These are phyloP conservation scores for Wickerhamomyces mucosus DNA, from an alignment of 805 yeast genomes.

Conservation along the genomic window DNA sequence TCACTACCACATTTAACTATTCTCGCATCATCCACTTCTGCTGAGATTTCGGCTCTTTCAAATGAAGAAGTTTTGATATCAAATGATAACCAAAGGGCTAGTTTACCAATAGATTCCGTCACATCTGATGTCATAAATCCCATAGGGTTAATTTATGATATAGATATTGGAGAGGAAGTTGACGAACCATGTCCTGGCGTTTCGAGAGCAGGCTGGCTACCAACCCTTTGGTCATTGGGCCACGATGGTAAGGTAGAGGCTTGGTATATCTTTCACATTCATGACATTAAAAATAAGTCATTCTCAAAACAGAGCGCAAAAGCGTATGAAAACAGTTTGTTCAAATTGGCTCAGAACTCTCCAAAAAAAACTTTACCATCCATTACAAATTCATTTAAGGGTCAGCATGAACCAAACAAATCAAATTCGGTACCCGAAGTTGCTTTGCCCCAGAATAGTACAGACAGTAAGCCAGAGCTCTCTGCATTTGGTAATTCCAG, in stretches of 20 bases:
- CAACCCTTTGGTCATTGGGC: constrained; percentile 53
- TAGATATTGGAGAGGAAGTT: constrained; percentile 34
- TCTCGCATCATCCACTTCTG: constrained; percentile 52
- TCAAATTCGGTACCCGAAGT: not conserved
- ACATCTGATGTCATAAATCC: constrained; percentile 63
- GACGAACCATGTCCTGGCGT: constrained; percentile 47
- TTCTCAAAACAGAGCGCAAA: constrained; percentile 16
- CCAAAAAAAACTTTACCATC: too few species aligned
- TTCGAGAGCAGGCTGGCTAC: constrained; percentile 52
- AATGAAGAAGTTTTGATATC: constrained; percentile 32
- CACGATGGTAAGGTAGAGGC: constrained; percentile 51
- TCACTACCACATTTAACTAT: constrained; percentile 27
- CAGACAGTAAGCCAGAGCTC: constrained; percentile 4
- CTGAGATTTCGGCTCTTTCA: constrained; percentile 47
- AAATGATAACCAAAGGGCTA: constrained; percentile 67
- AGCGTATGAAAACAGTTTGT: constrained; percentile 1
- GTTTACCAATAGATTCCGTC: constrained; percentile 59
- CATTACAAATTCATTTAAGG: too few species aligned
- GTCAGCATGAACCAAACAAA: not conserved
- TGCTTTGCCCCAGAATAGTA: constrained; percentile 2
- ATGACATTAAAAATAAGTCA: constrained; percentile 33
- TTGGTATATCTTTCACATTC: constrained; percentile 56
- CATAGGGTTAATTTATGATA: constrained; percentile 59
- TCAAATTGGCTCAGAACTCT: not conserved
- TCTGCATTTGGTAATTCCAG: constrained; percentile 1